Evolutionary conservation across 2,329 filamentous ascomycete genomes (phyloP), one percentile per base, ranked within the genome.

Genomic region (Penicillium sp.): DNA sequence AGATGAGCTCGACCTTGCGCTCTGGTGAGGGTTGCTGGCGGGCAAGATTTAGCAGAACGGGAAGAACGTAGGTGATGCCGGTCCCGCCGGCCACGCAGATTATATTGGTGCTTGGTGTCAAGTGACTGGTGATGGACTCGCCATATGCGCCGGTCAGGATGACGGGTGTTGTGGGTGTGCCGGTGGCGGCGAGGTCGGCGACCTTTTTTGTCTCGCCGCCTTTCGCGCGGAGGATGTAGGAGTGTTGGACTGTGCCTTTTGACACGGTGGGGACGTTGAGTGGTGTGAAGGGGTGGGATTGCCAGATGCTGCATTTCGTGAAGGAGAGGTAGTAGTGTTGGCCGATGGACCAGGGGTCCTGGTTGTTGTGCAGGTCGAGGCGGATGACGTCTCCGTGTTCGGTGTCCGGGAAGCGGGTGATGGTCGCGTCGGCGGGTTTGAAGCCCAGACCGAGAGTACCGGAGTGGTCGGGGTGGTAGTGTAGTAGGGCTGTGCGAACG

Each of bases 311-410:
- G 32, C 83, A 75, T 57, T 86, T 80, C 0, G 84, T 77, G 63
- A 90, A 90, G 68, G 82, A 87, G 16, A 90, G 75, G 63, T 84
- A 90, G 68, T 88, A 90, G 65, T 90, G 88, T 69, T 90, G 84
- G 10, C 88, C 87, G 13, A 87, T 75, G 13, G 77, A 73, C 86
- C 87, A 90, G 0, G 80, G 68, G 29, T 80, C 77, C 49, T 87
- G 84, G 2, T 78, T 72, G 59, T 88, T 84, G 1, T 81, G 72
- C 56, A 90, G 84, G 51, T 90, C 86, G 4, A 91, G 72, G 1
- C 87, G 79, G 1, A 90, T 74, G 0, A 90, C 79, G 55, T 85
- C 80, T 6, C 84, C 86, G 50, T 83, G 72, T n/a, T 81, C 77
- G 1, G 73, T 65, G 50, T 86, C 83, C 1, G 76, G 72, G 63